Evolutionary conservation across 2,329 filamentous ascomycete genomes (phyloP), one percentile per base, ranked within the genome.

Genomic region (Zymoseptoria pseudotritici): DNA sequence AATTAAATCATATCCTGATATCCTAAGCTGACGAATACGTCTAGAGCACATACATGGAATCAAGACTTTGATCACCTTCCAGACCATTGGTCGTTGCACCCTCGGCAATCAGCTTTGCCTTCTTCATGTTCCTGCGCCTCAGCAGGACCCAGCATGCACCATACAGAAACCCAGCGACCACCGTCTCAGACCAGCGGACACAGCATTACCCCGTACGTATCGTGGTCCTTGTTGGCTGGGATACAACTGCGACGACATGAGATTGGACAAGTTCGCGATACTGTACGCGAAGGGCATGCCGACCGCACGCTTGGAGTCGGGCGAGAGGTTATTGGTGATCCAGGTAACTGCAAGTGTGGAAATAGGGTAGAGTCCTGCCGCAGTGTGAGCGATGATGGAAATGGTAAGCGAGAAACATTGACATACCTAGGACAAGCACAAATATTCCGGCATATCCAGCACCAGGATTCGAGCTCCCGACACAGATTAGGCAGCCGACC

Each of bases 371-470:
- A 73, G 56, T 20, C 70, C 63, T 58, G 21, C 3, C 19, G 31
- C 21, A 11, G 31, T 21, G 20, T n/a, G 26, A n/a, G 24, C 13
- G 31, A 10, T 36, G 31, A 36, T 36, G 31, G 13, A 10, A 10
- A 36, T 42, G 21, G 20, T n/a, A 24, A 22, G 29, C 24, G 20
- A 49, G 54, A 24, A 26, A 5, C 8, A 26, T 31, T 17, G 22
- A 19, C 53, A 53, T 46, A 58, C 63, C 65, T 36, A 69, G 59
- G 6, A 74, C 54, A 54, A 57, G 46, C 7, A 60, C 50, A 46
- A 75, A 76, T 73, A 75, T 76, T 36, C 59, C 74, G 46, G 68
- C 66, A 63, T 73, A 76, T 8, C 72, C 73, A 5, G 67, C 73
- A 11, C 60, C 60, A 17, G 58, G 58, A 50, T 69, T 69, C 17